Percentiles rank a stretch among this genome's conserved stretches.
Conservation (phyloP, 1,284 basidiomycete genomes). For the Porogramme epimiltina region DNA sequence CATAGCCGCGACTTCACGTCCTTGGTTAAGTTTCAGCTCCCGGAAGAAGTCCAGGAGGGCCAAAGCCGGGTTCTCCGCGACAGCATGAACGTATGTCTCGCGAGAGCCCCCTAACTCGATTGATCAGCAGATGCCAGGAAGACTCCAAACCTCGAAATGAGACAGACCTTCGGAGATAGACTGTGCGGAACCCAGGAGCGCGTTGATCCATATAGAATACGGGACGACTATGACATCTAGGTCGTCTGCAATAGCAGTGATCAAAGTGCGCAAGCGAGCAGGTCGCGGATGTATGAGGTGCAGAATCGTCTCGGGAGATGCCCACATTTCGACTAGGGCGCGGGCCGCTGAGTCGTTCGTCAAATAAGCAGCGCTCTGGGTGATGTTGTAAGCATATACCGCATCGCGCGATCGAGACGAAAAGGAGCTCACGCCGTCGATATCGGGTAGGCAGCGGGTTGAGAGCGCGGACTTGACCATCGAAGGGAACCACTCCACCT, state of each 20-base stretch:
- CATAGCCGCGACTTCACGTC: background rate
- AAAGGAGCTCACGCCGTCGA: slow-evolving; percentile 16
- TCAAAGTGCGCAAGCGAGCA: slow-evolving; percentile 13
- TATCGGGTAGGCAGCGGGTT: slow-evolving; percentile 6
- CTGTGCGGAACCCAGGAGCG: slow-evolving; percentile 3
- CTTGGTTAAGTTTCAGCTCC: background rate
- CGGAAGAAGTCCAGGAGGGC: slow-evolving; percentile 16
- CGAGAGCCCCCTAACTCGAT: background rate
- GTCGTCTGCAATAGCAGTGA: slow-evolving; percentile 9
- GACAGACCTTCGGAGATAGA: background rate
- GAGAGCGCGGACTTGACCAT: slow-evolving; percentile 22
- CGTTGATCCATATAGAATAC: slow-evolving; percentile 17
- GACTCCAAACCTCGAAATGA: background rate
- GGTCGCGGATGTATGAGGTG: slow-evolving; percentile 29
- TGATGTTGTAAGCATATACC: background rate
- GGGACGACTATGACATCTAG: slow-evolving; percentile 20
- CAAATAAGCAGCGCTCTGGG: slow-evolving; percentile 23
- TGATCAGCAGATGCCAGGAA: no score
- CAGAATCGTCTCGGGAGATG: slow-evolving; percentile 11
- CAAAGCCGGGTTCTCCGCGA: slow-evolving; percentile 12
- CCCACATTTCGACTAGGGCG: slow-evolving; percentile 21
- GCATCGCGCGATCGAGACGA: background rate
- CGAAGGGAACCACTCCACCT: slow-evolving; percentile 45
- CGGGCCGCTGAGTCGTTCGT: slow-evolving; percentile 20
- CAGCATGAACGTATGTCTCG: background rate